phyloP scores from a whole-genome alignment of 305 asterid species.

The Solanum hybrid region DNA sequence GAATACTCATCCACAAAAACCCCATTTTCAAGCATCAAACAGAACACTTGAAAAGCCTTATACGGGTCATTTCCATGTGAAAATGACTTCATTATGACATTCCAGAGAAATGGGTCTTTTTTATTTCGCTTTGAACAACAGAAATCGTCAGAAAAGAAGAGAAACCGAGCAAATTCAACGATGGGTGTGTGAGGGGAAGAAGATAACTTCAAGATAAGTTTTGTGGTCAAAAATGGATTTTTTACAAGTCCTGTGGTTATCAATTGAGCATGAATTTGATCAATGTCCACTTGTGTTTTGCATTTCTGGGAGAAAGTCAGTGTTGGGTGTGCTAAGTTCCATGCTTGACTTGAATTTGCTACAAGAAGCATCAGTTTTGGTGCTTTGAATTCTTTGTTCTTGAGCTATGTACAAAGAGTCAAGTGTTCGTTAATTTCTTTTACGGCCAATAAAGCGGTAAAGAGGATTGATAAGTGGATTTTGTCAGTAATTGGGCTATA shows the following conservation, averaged over 20 bases:
- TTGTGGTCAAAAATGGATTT: constrained; percentile 34
- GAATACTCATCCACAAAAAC: constrained; percentile 54
- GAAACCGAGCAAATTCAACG: constrained; percentile 41
- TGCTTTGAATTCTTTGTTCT: background rate
- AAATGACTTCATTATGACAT: constrained; percentile 45
- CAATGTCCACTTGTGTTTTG: constrained; percentile 47
- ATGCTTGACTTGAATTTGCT: constrained; percentile 41
- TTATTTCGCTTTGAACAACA: constrained; percentile 1
- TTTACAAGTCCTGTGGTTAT: constrained; percentile 57
- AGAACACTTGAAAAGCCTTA: constrained; percentile 48
- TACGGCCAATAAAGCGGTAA: background rate
- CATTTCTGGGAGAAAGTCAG: constrained; percentile 37
- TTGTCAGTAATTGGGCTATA: background rate
- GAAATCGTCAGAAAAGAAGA: constrained; percentile 26
- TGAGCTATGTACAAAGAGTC: background rate
- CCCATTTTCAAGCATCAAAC: constrained; percentile 59
- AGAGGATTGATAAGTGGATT: background rate
- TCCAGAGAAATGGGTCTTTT: constrained; percentile 65
- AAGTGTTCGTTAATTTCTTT: background rate
- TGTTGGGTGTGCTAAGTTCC: constrained; percentile 37
- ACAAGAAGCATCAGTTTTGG: constrained; percentile 32
- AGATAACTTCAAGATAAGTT: constrained; percentile 41
- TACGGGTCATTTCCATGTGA: constrained; percentile 50
- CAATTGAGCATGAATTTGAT: constrained; percentile 55
- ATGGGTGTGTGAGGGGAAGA: constrained; percentile 34